Percentiles rank a stretch among this genome's conserved stretches.
Evolutionary conservation across 805 yeast genomes (phyloP).

Genomic region (Barnettozyma sucrosica): DNA sequence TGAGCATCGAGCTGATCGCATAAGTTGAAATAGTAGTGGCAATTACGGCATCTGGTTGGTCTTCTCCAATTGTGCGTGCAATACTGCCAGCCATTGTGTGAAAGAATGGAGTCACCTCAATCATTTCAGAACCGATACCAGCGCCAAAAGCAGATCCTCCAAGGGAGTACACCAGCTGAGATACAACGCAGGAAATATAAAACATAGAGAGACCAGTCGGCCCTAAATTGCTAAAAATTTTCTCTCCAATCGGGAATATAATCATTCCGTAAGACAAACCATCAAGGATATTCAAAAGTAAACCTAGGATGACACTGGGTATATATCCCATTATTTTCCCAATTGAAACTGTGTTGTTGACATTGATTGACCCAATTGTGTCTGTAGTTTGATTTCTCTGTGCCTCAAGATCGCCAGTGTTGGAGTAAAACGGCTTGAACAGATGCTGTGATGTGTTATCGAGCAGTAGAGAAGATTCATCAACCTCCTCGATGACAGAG

Average conservation of each 20-base stretch:
- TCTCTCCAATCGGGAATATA: conserved; percentile 84
- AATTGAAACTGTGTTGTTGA: conserved; percentile 9
- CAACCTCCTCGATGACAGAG: neutral
- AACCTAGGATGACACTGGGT: conserved; percentile 85
- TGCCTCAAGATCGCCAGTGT: conserved; percentile 8
- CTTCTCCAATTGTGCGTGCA: conserved; percentile 47
- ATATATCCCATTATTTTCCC: conserved; percentile 23
- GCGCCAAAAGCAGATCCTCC: conserved; percentile 88
- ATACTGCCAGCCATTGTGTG: conserved; percentile 88
- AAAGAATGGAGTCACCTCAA: conserved; percentile 97
- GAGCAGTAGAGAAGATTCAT: conserved; percentile 1
- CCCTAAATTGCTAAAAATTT: conserved; percentile 70
- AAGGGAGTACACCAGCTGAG: conserved; percentile 80
- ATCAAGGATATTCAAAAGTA: conserved; percentile 80
- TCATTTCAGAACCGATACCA: conserved; percentile 98
- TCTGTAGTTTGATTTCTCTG: conserved; percentile 1
- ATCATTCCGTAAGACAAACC: conserved; percentile 97
- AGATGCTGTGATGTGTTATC: neutral
- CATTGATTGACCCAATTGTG: neutral
- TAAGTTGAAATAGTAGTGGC: conserved; percentile 86
- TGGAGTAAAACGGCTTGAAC: conserved; percentile 1
- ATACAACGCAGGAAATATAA: conserved; percentile 83
- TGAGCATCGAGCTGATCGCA: conserved; percentile 75
- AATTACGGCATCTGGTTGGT: conserved; percentile 47
- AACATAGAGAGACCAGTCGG: conserved; percentile 92